Percentiles rank a stretch among this genome's conserved stretches.
phyloP scores from a whole-genome alignment of 768 basidiomycete genomes.

The Suillus subaureus region DNA sequence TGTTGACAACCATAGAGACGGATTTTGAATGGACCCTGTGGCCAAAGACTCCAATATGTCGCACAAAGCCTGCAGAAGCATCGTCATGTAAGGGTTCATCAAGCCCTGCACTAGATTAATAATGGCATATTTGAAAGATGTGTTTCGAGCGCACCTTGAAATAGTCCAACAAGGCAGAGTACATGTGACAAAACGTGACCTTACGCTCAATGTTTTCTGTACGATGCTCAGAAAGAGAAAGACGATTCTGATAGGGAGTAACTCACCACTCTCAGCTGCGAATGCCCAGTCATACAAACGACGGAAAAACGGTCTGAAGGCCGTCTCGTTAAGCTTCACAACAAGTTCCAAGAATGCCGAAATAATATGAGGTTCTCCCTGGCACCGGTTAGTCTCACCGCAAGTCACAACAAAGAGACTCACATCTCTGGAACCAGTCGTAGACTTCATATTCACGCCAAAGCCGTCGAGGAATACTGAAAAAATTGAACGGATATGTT shows the following conservation, averaged over 20 bases:
- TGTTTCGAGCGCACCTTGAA: slow-evolving; percentile 69
- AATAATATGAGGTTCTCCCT: slow-evolving; percentile 61
- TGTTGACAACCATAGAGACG: slow-evolving; percentile 63
- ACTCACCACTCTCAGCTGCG: slow-evolving; percentile 51
- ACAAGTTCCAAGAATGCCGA: slow-evolving; percentile 86
- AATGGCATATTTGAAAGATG: slow-evolving; percentile 4
- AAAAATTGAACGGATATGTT: slow-evolving; percentile 68
- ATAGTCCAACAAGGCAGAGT: slow-evolving; percentile 74
- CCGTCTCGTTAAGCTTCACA: slow-evolving; percentile 88
- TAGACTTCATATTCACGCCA: slow-evolving; percentile 47
- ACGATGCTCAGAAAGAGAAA: slow-evolving; percentile 2
- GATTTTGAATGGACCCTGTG: slow-evolving; percentile 29
- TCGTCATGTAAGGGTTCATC: slow-evolving; percentile 91
- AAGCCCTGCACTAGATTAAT: slow-evolving; percentile 51
- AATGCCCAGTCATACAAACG: slow-evolving; percentile 96
- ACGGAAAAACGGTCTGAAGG: slow-evolving; percentile 91
- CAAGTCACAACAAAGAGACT: slow-evolving; percentile 5
- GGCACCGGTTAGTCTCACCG: background rate
- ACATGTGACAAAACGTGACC: slow-evolving; percentile 74
- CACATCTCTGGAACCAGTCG: slow-evolving; percentile 33
- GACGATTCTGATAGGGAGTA: background rate
- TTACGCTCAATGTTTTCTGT: slow-evolving; percentile 47
- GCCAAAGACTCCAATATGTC: slow-evolving; percentile 58
- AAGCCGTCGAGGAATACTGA: slow-evolving; percentile 81
- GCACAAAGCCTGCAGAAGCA: slow-evolving; percentile 66